phyloP scores from a whole-genome alignment of 2,329 filamentous ascomycete genomes.

The Fonsecaea nubica region DNA sequence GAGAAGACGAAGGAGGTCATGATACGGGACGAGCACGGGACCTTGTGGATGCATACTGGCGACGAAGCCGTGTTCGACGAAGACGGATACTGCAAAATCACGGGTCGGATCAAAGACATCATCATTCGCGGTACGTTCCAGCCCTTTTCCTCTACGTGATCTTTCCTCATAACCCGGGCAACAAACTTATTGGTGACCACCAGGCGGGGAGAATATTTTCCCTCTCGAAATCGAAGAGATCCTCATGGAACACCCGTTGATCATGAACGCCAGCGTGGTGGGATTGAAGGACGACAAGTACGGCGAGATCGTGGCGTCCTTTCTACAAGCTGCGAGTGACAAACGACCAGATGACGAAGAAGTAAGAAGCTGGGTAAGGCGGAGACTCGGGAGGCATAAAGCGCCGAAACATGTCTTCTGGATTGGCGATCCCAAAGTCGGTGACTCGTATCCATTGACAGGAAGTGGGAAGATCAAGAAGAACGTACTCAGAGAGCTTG shows the following conservation, averaged over 20 bases:
- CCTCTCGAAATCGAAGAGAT: constrained; percentile 78
- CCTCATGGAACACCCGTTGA: constrained; percentile 66
- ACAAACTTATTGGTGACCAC: not conserved
- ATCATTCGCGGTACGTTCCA: constrained; percentile 67
- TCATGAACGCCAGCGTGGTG: constrained; percentile 70
- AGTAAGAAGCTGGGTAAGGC: constrained; percentile 67
- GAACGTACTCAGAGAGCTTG: constrained; percentile 57
- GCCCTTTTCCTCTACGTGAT: not conserved
- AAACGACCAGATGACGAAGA: constrained; percentile 53
- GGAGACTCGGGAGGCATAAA: constrained; percentile 69
- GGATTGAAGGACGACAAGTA: constrained; percentile 72
- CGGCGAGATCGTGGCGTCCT: constrained; percentile 74
- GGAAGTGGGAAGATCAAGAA: constrained; percentile 74
- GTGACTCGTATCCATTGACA: constrained; percentile 51
- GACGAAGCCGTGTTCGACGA: constrained; percentile 60
- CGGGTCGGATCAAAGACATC: constrained; percentile 78
- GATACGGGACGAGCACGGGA: constrained; percentile 61
- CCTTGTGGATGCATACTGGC: constrained; percentile 70
- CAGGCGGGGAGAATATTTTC: constrained; percentile 74
- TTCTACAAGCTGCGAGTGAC: constrained; percentile 52
- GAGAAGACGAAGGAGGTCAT: constrained; percentile 76
- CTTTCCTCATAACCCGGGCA: not conserved
- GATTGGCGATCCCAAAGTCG: constrained; percentile 60
- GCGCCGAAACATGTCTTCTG: constrained; percentile 77
- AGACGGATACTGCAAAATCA: constrained; percentile 73